These are phyloP conservation scores for Colletotrichum magnum DNA, from an alignment of 2,329 filamentous ascomycete genomes.

Conservation along the genomic window DNA sequence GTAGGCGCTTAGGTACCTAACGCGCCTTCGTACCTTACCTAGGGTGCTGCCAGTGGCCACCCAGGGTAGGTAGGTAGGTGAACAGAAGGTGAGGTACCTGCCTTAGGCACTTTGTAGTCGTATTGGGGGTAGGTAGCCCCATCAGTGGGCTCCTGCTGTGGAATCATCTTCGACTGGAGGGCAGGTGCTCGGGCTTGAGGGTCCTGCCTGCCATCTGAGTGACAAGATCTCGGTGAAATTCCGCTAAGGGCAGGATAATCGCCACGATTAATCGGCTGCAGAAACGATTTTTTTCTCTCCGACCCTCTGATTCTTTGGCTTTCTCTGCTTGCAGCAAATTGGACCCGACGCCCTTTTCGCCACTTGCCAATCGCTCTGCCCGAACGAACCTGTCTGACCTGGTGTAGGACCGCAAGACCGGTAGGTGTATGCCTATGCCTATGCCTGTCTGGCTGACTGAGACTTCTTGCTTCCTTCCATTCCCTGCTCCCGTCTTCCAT, in stretches of 20 bases:
- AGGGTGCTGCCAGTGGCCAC: background rate
- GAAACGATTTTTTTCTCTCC: background rate
- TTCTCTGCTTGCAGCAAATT: constrained; percentile 2
- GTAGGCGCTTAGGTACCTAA: too few species aligned
- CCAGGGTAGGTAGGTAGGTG: background rate
- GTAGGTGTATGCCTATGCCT: too few species aligned
- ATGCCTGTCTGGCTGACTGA: background rate
- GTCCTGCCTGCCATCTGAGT: background rate
- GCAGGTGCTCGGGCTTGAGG: background rate
- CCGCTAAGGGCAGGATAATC: constrained; percentile 5
- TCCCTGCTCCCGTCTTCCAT: constrained; percentile 3
- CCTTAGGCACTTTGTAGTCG: too few species aligned
- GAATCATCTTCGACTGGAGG: constrained; percentile 12
- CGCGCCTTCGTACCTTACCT: too few species aligned
- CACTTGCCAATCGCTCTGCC: constrained; percentile 21
- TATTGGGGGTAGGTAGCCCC: background rate
- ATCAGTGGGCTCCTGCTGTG: background rate
- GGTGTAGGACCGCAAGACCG: background rate
- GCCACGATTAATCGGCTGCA: background rate
- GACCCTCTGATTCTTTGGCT: background rate
- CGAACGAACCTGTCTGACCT: background rate
- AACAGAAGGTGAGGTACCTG: background rate
- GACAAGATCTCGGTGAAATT: constrained; percentile 32
- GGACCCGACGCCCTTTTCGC: background rate
- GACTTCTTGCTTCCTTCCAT: background rate